phyloP scores from a whole-genome alignment of 2,329 filamentous ascomycete species.

The Tolypocladium paradoxum region DNA sequence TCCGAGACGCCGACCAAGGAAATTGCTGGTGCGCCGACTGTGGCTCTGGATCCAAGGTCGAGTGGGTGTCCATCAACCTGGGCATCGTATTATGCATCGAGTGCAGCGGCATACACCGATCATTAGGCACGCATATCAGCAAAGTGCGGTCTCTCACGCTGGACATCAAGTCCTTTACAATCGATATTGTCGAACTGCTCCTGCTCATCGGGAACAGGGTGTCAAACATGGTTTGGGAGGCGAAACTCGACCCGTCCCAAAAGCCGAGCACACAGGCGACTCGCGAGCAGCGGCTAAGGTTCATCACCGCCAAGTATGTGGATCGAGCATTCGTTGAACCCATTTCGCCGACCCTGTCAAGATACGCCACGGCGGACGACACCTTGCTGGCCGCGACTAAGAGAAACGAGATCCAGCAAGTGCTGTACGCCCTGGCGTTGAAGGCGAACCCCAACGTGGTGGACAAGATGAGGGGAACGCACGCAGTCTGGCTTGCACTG shows the following conservation, averaged over 20 bases:
- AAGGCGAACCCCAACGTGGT: constrained; percentile 76
- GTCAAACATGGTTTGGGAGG: constrained; percentile 96
- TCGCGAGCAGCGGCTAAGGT: constrained; percentile 82
- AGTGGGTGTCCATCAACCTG: constrained; percentile 98
- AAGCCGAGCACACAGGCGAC: constrained; percentile 72
- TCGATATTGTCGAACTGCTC: constrained; percentile 90
- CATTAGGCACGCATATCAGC: constrained; percentile 92
- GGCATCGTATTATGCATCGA: constrained; percentile 96
- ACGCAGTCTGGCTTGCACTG: constrained; percentile 81
- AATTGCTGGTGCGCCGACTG: constrained; percentile 95
- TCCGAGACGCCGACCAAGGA: constrained; percentile 82
- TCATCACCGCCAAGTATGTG: constrained; percentile 92
- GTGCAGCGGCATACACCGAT: constrained; percentile 94
- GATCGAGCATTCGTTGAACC: constrained; percentile 73
- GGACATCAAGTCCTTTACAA: constrained; percentile 91
- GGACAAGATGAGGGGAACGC: constrained; percentile 80
- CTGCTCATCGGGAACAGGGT: constrained; percentile 86
- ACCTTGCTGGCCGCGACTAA: constrained; percentile 87
- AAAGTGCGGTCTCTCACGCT: constrained; percentile 92
- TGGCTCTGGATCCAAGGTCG: constrained; percentile 80
- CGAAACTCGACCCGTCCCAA: constrained; percentile 58
- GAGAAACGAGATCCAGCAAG: constrained; percentile 88
- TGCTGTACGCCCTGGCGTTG: constrained; percentile 81
- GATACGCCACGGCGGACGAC: constrained; percentile 72
- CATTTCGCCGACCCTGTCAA: constrained; percentile 62